A percentile compares a stretch with the other conserved stretches of the same genome.
These are phyloP conservation scores for Claviceps fusiformis DNA, from an alignment of 2,329 filamentous ascomycete species.

Conservation along the genomic window DNA sequence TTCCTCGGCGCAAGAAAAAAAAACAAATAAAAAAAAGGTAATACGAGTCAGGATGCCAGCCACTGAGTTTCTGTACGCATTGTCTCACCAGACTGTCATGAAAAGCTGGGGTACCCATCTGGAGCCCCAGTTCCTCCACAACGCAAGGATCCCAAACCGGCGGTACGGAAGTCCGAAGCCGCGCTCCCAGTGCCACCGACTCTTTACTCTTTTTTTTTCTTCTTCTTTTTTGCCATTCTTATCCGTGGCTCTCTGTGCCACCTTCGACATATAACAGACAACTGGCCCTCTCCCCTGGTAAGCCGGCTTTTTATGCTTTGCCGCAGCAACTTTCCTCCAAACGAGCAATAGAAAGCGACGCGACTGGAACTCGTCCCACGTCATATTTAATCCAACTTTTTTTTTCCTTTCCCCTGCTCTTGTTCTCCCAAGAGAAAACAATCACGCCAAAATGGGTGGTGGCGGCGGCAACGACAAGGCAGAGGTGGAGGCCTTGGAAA, in stretches of 20 bases:
- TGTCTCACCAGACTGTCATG: background rate
- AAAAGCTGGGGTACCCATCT: slow-evolving; percentile 2
- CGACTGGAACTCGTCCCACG: no score
- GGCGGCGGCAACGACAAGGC: slow-evolving; percentile 14
- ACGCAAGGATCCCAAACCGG: background rate
- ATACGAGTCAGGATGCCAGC: background rate
- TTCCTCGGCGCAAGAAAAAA: background rate
- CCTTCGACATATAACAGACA: background rate
- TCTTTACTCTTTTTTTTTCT: background rate
- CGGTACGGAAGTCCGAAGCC: background rate
- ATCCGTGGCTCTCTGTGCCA: no score
- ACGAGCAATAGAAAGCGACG: background rate
- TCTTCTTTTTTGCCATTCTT: background rate
- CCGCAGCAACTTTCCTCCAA: background rate
- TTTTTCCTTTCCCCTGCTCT: background rate
- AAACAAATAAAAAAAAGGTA: background rate
- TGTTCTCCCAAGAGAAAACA: background rate
- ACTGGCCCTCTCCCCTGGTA: background rate
- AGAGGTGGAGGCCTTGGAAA: slow-evolving; percentile 22
- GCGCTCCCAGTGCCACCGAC: background rate
- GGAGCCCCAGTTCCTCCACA: slow-evolving; percentile 5
- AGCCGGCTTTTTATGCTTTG: background rate
- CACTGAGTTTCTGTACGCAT: background rate
- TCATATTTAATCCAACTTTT: background rate
- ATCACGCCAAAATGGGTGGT: background rate